Evolutionary conservation across 495 filamentous ascomycete species (phyloP).

Genomic region (Aspergillus heteromorphus): DNA sequence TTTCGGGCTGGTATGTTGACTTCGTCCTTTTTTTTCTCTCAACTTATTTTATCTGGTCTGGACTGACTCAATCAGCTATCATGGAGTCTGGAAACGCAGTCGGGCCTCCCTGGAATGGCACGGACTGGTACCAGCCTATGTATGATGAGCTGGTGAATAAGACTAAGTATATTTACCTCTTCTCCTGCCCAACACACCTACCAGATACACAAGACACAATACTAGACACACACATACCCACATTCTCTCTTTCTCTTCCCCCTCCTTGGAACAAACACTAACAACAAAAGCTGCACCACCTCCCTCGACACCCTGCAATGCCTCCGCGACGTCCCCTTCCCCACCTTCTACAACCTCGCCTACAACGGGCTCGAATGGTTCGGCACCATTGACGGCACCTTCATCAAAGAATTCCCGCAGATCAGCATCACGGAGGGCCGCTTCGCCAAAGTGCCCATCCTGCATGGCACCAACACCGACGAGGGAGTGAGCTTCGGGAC

Average conservation of each 20-base stretch:
- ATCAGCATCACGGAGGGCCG: slow-evolving; percentile 28
- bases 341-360: slow-evolving; percentile 50
- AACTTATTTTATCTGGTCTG: no score
- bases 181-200: background rate
- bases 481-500: slow-evolving; percentile 46
- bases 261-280: no score
- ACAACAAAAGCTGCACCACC: slow-evolving; percentile 46
- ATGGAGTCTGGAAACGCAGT: slow-evolving; percentile 60
- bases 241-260: no score
- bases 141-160: slow-evolving; percentile 32
- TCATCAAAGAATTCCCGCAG: slow-evolving; percentile 40
- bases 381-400: slow-evolving; percentile 46
- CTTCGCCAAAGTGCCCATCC: slow-evolving; percentile 40
- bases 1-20: slow-evolving; percentile 28
- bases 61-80: slow-evolving; percentile 40
- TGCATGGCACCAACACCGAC: slow-evolving; percentile 44
- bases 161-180: slow-evolving; percentile 18
- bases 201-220: no score
- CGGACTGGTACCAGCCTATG: slow-evolving; percentile 39
- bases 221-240: no score
- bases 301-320: slow-evolving; percentile 56
- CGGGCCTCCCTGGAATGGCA: slow-evolving; percentile 35
- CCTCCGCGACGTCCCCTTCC: slow-evolving; percentile 54
- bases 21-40: background rate
- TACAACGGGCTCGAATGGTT: slow-evolving; percentile 35